Evolutionary conservation across 2,329 filamentous ascomycete genomes (phyloP), one percentile per base, ranked within the genome.

Genomic region (Dryadomyces sulphureus): DNA sequence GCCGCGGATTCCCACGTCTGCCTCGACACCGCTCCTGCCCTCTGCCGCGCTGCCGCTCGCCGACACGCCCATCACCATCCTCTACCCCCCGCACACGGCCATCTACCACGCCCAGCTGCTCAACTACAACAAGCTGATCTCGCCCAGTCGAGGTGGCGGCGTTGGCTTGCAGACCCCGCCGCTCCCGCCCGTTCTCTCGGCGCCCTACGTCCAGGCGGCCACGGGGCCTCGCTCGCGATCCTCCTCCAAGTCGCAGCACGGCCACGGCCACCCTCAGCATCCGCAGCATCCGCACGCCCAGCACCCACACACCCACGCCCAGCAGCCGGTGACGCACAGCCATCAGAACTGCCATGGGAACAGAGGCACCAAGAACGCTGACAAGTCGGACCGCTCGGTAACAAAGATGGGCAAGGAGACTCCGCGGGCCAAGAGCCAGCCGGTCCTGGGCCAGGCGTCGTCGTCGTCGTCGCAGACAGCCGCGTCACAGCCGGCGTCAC

Each of bases 101-200:
- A 64, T 73, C 52, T 76, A 77, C 60, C 73, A 79, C 56, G 73
- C 73, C 45, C 75, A 78, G 60, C 70, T 81, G 47, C 67, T 75
- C 44, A 70, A 79, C 54, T 81, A 81, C 67, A 81, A 80, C 60
- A 74, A 72, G 57, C 73, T 81, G 57, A 70, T 81, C 53, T 73
- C 75, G 45, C 70, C 74, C 42, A 65, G 71, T 47, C 65, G 74
- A 56, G 59, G 61, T 50, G 63, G 62, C 25, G 56, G 73, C 54
- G 71, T 72, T 54, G 72, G 73, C 55, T 61, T 78, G 49, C 74
- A 77, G 56, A 67, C 71, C 49, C 63, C 69, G 51, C 71, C 75
- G 48, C 67, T 76, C 50, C 68, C 72, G 50, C 69, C 74, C 43
- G 62, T 73, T 49, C 60, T 77, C 51, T 74, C 74, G 45, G 64